Evolutionary conservation across 2,329 filamentous ascomycete species (phyloP).

Genomic region (Emericellopsis cladophorae): DNA sequence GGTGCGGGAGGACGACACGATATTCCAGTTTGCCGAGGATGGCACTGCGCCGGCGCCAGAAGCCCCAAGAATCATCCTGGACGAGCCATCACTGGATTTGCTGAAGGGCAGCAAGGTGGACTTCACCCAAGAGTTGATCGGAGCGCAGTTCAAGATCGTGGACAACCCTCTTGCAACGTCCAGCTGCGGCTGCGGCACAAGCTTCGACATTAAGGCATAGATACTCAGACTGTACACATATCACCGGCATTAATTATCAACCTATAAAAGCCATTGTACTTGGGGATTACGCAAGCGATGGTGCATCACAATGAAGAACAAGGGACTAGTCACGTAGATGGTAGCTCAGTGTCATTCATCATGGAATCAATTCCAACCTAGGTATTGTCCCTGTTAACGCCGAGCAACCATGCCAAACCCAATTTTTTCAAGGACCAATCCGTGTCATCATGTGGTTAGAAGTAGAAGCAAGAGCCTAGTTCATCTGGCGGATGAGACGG

Average conservation of each 20-base stretch:
- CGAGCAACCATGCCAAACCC: slow-evolving; percentile 23
- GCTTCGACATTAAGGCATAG: slow-evolving; percentile 79
- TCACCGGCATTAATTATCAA: not conserved
- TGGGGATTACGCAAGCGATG: not conserved
- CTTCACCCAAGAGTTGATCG: slow-evolving; percentile 89
- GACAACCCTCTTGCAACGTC: slow-evolving; percentile 87
- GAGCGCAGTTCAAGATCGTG: slow-evolving; percentile 83
- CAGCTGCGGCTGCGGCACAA: slow-evolving; percentile 94
- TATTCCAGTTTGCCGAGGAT: slow-evolving; percentile 61
- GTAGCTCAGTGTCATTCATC: slow-evolving; percentile 28
- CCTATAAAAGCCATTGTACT: not conserved
- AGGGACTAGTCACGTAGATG: slow-evolving; percentile 4
- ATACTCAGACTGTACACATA: not conserved
- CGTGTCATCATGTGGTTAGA: slow-evolving; percentile 10
- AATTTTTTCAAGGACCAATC: slow-evolving; percentile 9
- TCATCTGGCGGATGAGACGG: slow-evolving; percentile 92
- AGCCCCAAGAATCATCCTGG: slow-evolving; percentile 72
- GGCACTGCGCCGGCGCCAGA: slow-evolving; percentile 13
- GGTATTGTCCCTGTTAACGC: slow-evolving; percentile 23
- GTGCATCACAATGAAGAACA: not conserved
- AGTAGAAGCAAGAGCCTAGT: slow-evolving; percentile 43
- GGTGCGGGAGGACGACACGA: slow-evolving; percentile 65
- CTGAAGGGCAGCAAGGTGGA: slow-evolving; percentile 91
- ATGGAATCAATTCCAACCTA: slow-evolving; percentile 22
- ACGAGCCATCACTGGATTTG: slow-evolving; percentile 75